These are phyloP conservation scores for Fusarium sambucinum DNA, from an alignment of 2,329 filamentous ascomycete species.

Conservation along the genomic window DNA sequence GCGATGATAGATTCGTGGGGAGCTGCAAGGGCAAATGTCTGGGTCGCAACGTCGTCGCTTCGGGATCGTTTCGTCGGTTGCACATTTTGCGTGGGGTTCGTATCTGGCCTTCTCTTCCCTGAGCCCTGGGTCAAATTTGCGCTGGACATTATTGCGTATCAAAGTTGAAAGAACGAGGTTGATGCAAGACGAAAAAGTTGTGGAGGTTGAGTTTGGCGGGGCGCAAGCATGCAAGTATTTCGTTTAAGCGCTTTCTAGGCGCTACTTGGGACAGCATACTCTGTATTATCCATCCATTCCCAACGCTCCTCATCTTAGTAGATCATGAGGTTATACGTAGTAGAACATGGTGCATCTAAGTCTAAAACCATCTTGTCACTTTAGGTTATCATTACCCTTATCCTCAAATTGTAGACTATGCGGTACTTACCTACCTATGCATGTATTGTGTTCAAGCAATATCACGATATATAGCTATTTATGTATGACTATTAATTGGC, in stretches of 20 bases:
- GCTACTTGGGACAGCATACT: neutral
- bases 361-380: neutral
- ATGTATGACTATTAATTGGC: too few relatives aligned
- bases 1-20: slow-evolving; percentile 59
- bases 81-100: slow-evolving; percentile 2
- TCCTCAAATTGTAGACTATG: neutral
- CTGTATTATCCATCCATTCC: too few relatives aligned
- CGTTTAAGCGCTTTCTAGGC: slow-evolving; percentile 5
- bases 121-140: slow-evolving; percentile 15
- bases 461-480: neutral
- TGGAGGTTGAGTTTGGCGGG: slow-evolving; percentile 37
- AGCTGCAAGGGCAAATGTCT: slow-evolving; percentile 46
- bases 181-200: slow-evolving; percentile 38
- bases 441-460: neutral
- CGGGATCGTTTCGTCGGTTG: slow-evolving; percentile 10
- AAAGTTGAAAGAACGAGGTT: slow-evolving; percentile 22
- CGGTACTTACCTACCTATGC: neutral
- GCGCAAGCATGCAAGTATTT: slow-evolving; percentile 23
- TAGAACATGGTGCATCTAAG: neutral
- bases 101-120: slow-evolving; percentile 38
- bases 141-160: slow-evolving; percentile 33
- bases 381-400: neutral
- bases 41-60: slow-evolving; percentile 13
- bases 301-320: neutral
- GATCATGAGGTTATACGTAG: neutral